phyloP scores from a whole-genome alignment of 78 protist species.

The Speleostelium caveatum region DNA sequence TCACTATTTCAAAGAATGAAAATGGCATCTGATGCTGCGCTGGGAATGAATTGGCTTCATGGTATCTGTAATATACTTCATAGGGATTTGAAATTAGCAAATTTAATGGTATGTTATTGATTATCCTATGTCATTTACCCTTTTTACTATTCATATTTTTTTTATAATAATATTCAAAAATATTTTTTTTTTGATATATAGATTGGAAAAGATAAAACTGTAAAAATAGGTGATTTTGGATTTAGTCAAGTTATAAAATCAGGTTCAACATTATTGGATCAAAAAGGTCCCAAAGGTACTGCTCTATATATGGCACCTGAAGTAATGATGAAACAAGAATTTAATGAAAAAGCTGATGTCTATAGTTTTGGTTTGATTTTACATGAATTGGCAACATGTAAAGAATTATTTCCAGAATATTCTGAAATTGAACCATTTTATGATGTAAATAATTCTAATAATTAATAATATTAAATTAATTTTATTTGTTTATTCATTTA shows the following conservation, averaged over 20 bases:
- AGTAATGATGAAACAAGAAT: slow-evolving; percentile 81
- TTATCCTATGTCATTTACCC: no score
- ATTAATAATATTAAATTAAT: not conserved
- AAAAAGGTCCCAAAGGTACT: slow-evolving; percentile 83
- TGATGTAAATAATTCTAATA: slow-evolving; percentile 18
- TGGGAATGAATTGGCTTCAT: slow-evolving; percentile 83
- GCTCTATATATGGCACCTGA: slow-evolving; percentile 85
- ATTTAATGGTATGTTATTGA: slow-evolving; percentile 55
- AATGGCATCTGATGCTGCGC: slow-evolving; percentile 69
- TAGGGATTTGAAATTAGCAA: slow-evolving; percentile 81
- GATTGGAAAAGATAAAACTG: slow-evolving; percentile 63
- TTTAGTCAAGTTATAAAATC: slow-evolving; percentile 75
- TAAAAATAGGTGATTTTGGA: slow-evolving; percentile 84
- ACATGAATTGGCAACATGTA: slow-evolving; percentile 74
- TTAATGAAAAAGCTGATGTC: slow-evolving; percentile 83
- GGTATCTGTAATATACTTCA: slow-evolving; percentile 78
- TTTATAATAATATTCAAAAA: not conserved
- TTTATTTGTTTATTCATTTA: no score
- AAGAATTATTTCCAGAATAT: slow-evolving; percentile 78
- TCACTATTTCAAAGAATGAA: slow-evolving; percentile 67
- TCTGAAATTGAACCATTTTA: slow-evolving; percentile 73
- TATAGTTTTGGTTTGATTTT: slow-evolving; percentile 84
- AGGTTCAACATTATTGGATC: slow-evolving; percentile 66
- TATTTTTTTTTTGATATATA: not conserved
- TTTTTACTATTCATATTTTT: no score